Base-by-base conservation (phyloP, 2,329 filamentous ascomycete genomes). In the Thielaviopsis musarum region DNA sequence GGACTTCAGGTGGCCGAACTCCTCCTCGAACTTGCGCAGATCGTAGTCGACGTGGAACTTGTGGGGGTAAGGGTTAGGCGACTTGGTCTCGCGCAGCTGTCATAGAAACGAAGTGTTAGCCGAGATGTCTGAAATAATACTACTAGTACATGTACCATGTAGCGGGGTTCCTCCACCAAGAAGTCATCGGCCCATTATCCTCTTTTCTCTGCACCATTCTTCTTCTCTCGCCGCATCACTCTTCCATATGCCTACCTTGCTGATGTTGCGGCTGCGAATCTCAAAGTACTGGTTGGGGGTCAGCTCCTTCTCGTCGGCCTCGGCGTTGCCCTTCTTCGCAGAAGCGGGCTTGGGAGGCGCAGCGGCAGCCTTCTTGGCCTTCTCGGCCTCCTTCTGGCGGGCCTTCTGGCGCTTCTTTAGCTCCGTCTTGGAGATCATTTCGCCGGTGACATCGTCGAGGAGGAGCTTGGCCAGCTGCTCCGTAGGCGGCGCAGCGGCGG, bases 321-420 rank as follows among this genome's bases (percentile, higher is more conserved):
- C 86, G 68, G 89, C 87, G 63, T 86, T 82, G 64, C 77, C 85
- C 77, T 86, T 88, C 72, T 88, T 84, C 63, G 81, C 81, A 63
- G 78, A 74, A 66, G 79, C 78, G 52, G 81, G 74, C 64, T 77
- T 77, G 49, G 80, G 78, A 41, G 81, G 76, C 62, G 83, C 77
- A 56, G 81, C 62, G 57, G 88, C 87, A 28, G 83, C 87, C 78
- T 89, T 91, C 75, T 89, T 83, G 66, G 83, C 83, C 85, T 95
- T 96, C 75, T 90, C 88, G 65, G 86, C 86, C 63, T 94, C 90
- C 73, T 81, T 83, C 72, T 91, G 82, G 65, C 91, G 85, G 70
- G 85, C 80, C 88, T 98, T 98, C 76, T 91, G 82, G 68, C 91
- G 84, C 77, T 88, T 91, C 88, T 98, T 98, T 71, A 97, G 77